phyloP scores from a whole-genome alignment of 2,329 filamentous ascomycete species.

The Dothideomycetidae sp. region DNA sequence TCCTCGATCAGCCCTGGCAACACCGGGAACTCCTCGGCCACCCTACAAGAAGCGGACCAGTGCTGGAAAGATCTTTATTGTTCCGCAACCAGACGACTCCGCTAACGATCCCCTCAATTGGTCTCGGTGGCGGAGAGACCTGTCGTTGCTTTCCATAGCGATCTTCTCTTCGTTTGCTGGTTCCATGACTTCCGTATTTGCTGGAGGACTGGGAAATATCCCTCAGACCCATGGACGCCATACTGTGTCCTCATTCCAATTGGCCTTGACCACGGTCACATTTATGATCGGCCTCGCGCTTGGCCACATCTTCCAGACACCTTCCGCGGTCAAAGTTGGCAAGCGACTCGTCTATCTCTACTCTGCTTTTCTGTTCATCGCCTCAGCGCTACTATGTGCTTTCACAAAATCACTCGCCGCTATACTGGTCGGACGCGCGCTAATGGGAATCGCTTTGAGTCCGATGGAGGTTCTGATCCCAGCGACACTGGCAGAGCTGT shows the following conservation, averaged over 20 bases:
- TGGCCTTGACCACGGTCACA: background rate
- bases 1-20: slow-evolving; percentile 10
- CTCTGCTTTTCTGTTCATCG: slow-evolving; percentile 5
- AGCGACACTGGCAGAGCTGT: slow-evolving; percentile 3
- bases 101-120: slow-evolving; percentile 88
- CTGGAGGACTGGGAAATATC: background rate
- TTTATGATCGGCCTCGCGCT: slow-evolving; percentile 6
- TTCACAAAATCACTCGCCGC: background rate
- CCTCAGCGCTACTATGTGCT: background rate
- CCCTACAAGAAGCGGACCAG: slow-evolving; percentile 56
- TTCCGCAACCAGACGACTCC: slow-evolving; percentile 84
- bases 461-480: slow-evolving; percentile 1
- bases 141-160: slow-evolving; percentile 65
- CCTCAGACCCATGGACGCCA: background rate
- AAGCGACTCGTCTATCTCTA: slow-evolving; percentile 5
- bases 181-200: slow-evolving; percentile 74
- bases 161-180: slow-evolving; percentile 90
- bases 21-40: slow-evolving; percentile 3
- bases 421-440: background rate
- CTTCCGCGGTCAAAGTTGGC: slow-evolving; percentile 3
- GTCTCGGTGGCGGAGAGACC: slow-evolving; percentile 67
- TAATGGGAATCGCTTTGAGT: slow-evolving; percentile 5
- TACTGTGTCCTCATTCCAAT: background rate
- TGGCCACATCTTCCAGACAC: slow-evolving; percentile 5
- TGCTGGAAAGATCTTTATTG: slow-evolving; percentile 72